These are phyloP conservation scores for Ichthyophthirius multifiliis DNA, from an alignment of 169 alveolate species.

Conservation along the genomic window DNA sequence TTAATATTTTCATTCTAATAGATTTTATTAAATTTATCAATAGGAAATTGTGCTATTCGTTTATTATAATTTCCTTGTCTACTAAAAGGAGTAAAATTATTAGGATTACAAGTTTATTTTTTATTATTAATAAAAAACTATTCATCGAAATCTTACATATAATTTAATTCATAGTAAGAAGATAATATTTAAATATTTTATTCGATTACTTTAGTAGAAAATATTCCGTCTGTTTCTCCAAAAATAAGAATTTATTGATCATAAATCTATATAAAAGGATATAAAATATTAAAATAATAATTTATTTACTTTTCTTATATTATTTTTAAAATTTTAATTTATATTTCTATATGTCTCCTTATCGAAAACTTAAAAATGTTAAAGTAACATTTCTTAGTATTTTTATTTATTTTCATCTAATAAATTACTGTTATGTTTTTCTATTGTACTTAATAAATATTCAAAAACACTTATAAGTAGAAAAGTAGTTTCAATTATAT, in stretches of 20 bases:
- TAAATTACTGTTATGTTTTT: neutral
- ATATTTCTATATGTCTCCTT: neutral
- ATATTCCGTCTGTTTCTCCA: neutral
- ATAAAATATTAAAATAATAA: neutral
- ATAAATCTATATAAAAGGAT: neutral
- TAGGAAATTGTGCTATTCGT: neutral
- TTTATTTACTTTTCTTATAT: neutral
- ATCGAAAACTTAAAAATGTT: neutral
- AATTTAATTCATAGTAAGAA: neutral
- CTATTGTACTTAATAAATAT: neutral
- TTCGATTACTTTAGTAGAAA: neutral
- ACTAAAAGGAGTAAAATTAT: slow-evolving; percentile 6
- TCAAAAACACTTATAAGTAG: neutral
- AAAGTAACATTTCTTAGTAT: neutral
- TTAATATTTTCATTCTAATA: too few species aligned
- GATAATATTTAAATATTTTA: neutral
- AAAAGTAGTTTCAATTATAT: neutral
- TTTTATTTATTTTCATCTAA: neutral
- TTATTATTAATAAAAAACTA: neutral
- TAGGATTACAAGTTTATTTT: neutral
- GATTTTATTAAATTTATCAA: too few species aligned
- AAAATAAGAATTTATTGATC: neutral
- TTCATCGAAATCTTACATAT: neutral
- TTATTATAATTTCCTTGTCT: neutral
- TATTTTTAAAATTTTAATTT: neutral